These are phyloP conservation scores for Astraeus odoratus DNA, from an alignment of 768 basidiomycete genomes.

Conservation along the genomic window DNA sequence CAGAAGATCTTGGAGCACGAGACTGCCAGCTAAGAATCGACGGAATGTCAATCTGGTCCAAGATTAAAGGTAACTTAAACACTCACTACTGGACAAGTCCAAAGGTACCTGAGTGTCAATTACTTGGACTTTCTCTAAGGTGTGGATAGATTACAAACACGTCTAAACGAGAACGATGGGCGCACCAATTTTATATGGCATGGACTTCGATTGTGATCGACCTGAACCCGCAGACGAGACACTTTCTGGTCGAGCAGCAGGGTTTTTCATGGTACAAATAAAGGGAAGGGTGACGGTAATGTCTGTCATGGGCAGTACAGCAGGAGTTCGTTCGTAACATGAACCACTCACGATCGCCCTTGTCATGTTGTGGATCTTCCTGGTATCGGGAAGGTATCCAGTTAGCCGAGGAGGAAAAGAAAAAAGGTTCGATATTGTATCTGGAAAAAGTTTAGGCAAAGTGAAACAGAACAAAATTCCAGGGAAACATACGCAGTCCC, in stretches of 20 bases:
- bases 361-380: conserved; percentile 20
- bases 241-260: conserved; percentile 16
- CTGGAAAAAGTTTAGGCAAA: conserved; percentile 14
- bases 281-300: conserved; percentile 39
- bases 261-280: conserved; percentile 33
- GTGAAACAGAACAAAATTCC: not conserved
- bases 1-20: conserved; percentile 30
- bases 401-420: conserved; percentile 37
- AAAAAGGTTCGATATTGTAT: conserved; percentile 38
- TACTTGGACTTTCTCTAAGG: conserved; percentile 16
- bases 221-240: not conserved
- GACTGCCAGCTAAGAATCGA: conserved; percentile 9
- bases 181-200: conserved; percentile 14
- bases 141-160: not conserved
- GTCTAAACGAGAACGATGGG: not conserved
- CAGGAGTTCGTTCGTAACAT: not conserved
- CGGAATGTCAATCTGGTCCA: not conserved
- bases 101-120: conserved; percentile 32
- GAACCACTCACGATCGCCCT: conserved; percentile 33
- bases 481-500: conserved; percentile 30
- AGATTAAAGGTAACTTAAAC: not conserved
- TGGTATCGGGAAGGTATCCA: conserved; percentile 39
- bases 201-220: not conserved
- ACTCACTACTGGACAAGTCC: conserved; percentile 14
- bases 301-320: conserved; percentile 21